Percentiles rank a stretch among this genome's conserved stretches.
phyloP scores from a whole-genome alignment of 352 stramenopile genomes.

The Pythium guiyangense region DNA sequence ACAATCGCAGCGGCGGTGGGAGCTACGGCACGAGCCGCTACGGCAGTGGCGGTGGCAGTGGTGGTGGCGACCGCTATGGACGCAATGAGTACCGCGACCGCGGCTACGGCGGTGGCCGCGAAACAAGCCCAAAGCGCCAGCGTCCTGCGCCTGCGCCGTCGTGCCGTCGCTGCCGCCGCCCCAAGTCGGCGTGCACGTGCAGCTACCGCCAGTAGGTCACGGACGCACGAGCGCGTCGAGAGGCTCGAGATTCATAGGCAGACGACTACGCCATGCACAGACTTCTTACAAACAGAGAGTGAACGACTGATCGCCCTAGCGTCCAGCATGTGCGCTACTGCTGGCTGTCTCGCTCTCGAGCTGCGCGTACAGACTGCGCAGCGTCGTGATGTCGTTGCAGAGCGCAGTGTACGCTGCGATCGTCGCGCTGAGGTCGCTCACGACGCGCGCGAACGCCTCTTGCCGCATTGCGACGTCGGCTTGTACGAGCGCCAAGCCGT shows the following conservation, averaged over 20 bases:
- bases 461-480: slow-evolving; percentile 9
- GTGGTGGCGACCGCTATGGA: slow-evolving; percentile 22
- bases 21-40: slow-evolving; percentile 9
- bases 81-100: slow-evolving; percentile 19
- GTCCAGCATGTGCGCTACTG: neutral
- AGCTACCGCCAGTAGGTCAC: slow-evolving; percentile 32
- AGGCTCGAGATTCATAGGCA: too few species aligned
- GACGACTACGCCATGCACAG: too few species aligned
- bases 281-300: neutral
- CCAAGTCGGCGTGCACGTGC: slow-evolving; percentile 47
- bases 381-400: slow-evolving; percentile 21
- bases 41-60: slow-evolving; percentile 8
- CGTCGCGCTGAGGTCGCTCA: slow-evolving; percentile 15
- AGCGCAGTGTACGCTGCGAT: slow-evolving; percentile 22
- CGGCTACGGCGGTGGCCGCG: slow-evolving; percentile 23
- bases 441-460: slow-evolving; percentile 22
- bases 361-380: slow-evolving; percentile 24
- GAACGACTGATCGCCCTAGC: neutral
- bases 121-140: slow-evolving; percentile 34
- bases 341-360: slow-evolving; percentile 10
- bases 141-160: slow-evolving; percentile 25
- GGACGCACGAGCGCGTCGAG: too few species aligned
- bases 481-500: slow-evolving; percentile 10
- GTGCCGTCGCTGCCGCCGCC: slow-evolving; percentile 47
- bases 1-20: slow-evolving; percentile 20